Conservation (phyloP, 306 rosid species). For the Castanea crenata region DNA sequence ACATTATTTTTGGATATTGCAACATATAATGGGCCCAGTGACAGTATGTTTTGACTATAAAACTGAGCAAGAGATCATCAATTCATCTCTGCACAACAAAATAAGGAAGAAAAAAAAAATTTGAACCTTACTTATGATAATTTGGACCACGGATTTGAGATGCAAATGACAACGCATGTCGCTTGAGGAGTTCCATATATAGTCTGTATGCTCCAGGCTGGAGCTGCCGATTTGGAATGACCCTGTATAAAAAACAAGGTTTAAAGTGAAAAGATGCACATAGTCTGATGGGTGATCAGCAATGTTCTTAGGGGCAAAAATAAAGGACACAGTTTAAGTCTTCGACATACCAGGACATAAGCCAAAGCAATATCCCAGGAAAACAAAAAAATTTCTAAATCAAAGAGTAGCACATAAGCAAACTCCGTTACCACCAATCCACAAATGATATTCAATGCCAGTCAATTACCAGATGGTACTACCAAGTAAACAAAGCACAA, state of each 20-base stretch:
- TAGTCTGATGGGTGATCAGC: background rate
- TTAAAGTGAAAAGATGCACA: background rate
- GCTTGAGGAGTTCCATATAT: conserved; percentile 75
- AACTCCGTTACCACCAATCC: background rate
- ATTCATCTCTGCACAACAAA: conserved; percentile 3
- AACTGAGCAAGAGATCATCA: background rate
- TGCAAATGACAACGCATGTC: conserved; percentile 38
- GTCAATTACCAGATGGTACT: background rate
- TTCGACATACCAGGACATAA: background rate
- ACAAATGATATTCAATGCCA: background rate
- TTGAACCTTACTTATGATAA: conserved; percentile 57
- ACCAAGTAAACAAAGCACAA: background rate
- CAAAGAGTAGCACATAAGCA: background rate
- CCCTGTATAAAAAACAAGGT: conserved; percentile 37
- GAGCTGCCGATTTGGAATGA: conserved; percentile 59
- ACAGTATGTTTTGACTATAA: background rate
- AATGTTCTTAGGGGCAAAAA: background rate
- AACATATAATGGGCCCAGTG: background rate
- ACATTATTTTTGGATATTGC: background rate
- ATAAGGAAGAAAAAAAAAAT: background rate
- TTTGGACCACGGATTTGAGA: conserved; percentile 46
- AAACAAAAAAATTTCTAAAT: background rate
- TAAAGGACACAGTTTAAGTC: background rate
- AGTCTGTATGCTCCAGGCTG: conserved; percentile 74
- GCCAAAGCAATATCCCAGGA: background rate